Conservation (phyloP, 139 green algal species). For the Coccomyxa sp. region DNA sequence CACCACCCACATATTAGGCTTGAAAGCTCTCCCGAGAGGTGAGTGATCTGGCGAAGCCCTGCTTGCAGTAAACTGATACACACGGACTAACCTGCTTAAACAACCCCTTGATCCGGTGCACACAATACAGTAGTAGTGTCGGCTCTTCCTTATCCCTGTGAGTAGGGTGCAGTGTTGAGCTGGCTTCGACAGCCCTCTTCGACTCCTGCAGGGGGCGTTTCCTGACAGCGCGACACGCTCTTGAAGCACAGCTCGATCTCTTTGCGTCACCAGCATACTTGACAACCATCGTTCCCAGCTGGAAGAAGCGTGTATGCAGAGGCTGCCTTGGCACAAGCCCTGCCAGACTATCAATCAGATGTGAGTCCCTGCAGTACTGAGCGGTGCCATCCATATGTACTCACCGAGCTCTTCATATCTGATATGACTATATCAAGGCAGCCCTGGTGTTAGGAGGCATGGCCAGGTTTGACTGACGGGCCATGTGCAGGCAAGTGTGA, state of each 20-base stretch:
- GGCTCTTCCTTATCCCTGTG: too few species aligned
- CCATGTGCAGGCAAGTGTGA: slow-evolving; percentile 3
- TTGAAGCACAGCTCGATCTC: background rate
- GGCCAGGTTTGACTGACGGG: background rate
- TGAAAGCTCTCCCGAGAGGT: too few species aligned
- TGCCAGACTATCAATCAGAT: background rate
- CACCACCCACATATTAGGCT: too few species aligned
- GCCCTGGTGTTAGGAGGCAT: background rate
- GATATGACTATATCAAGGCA: background rate
- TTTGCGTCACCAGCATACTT: slow-evolving; percentile 14
- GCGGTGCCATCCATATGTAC: background rate
- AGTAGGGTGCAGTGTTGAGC: too few species aligned
- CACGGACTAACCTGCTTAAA: too few species aligned
- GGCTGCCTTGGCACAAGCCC: background rate
- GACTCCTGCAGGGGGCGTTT: slow-evolving; percentile 11
- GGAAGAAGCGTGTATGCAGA: slow-evolving; percentile 16
- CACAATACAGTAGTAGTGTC: too few species aligned
- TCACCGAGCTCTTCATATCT: background rate
- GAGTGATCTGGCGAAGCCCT: too few species aligned
- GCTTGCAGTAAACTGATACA: too few species aligned
- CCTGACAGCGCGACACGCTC: background rate
- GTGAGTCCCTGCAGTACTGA: background rate
- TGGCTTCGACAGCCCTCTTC: too few species aligned
- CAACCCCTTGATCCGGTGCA: too few species aligned
- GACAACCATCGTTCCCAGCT: slow-evolving; percentile 8